Evolutionary conservation across 2,329 filamentous ascomycete genomes (phyloP), one percentile per base, ranked within the genome.

Genomic region (Apiospora pterosperma): DNA sequence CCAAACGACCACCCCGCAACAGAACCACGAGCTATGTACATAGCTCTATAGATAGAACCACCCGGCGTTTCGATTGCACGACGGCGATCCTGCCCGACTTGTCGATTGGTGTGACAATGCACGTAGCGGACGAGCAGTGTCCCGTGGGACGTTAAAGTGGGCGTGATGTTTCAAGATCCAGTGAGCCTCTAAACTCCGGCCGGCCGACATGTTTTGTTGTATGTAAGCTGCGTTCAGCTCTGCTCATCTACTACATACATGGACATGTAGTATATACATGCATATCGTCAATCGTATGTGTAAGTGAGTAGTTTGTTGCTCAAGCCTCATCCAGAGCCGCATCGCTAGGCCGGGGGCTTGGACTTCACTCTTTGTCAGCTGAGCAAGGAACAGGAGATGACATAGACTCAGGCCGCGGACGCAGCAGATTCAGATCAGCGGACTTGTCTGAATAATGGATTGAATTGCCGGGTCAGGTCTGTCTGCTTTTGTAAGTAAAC

Each of bases 41-140:
- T n/a, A 55, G 28, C 48, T 55, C 48, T 55, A 55, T 55, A 55
- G 48, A 55, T 55, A 55, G 48, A 55, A 55, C 28, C 19, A n/a
- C 44, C 31, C 25, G 44, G 44, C 7, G 44, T 52, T 52, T 31
- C 25, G 44, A 52, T 31, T n/a, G 16, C 31, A 55, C 16, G 16
- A 34, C 48, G 48, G 48, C 28, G 28, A 55, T 55, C 48, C 48
- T 28, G 48, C 28, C 48, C 48, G 48, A 28, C 48, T 21, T n/a
- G 25, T 55, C 48, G 25, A 34, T 55, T 55, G 16, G 28, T 55
- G 48, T 55, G 48, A 55, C 48, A 55, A 55, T 55, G 28, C 48
- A 55, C 48, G 48, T 55, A 55, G 28, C 48, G 48, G 28, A 31
- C 48, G 34, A 55, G 28, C 28, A 42, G 41, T n/a, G 41, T 11